Evolutionary conservation across 2,329 filamentous ascomycete species (phyloP).

Genomic region (Cadophora sp.): DNA sequence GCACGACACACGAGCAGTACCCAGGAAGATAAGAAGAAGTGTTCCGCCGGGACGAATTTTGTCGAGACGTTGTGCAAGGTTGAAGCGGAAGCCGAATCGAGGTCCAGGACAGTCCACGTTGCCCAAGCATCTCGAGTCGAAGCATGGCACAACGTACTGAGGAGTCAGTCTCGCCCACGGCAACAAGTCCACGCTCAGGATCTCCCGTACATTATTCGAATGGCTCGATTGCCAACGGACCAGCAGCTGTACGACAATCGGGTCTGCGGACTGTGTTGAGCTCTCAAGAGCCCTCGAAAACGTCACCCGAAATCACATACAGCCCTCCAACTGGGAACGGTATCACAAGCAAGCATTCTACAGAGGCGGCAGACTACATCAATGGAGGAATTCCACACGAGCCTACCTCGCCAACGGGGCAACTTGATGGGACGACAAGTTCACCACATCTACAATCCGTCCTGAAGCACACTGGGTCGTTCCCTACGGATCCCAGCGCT

Average conservation of each 20-base stretch:
- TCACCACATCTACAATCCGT: conserved; percentile 33
- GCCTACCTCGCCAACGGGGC: conserved; percentile 22
- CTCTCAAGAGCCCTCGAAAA: conserved; percentile 29
- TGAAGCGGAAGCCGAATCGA: conserved; percentile 4
- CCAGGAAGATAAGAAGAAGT: conserved; percentile 4
- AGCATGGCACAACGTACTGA: conserved; percentile 42
- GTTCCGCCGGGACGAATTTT: conserved; percentile 2
- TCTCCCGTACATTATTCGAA: conserved; percentile 38
- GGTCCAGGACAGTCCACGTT: conserved; percentile 7
- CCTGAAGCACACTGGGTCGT: conserved; percentile 32
- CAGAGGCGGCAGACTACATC: conserved; percentile 44
- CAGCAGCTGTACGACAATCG: conserved; percentile 37
- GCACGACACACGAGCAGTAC: conserved; percentile 14
- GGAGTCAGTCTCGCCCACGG: conserved; percentile 48
- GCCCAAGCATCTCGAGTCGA: conserved; percentile 14
- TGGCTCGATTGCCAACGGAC: conserved; percentile 36
- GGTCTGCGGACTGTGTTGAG: conserved; percentile 41
- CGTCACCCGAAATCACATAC: conserved; percentile 26
- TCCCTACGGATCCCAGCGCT: conserved; percentile 28
- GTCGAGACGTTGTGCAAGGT: conserved; percentile 15
- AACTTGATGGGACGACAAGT: conserved; percentile 8
- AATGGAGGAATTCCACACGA: conserved; percentile 44
- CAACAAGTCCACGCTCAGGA: conserved; percentile 42
- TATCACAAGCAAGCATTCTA: conserved; percentile 25
- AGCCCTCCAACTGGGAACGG: conserved; percentile 30